These are phyloP conservation scores for Cyclotella cryptica DNA, from an alignment of 108 stramenopile species.

Conservation along the genomic window DNA sequence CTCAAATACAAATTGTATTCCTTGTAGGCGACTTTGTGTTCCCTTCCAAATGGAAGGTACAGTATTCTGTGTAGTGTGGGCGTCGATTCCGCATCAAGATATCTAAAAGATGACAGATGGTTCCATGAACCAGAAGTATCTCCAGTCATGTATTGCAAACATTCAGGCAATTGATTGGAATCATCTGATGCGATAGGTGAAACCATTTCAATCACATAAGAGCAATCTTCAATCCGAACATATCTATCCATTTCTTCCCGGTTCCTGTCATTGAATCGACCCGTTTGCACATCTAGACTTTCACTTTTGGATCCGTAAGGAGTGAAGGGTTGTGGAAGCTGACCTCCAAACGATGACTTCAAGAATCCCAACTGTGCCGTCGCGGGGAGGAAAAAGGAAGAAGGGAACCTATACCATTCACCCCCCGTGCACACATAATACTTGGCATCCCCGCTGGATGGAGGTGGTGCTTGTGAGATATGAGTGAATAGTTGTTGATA, in stretches of 20 bases:
- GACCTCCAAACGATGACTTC: slow-evolving; percentile 87
- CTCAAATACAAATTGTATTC: slow-evolving; percentile 42
- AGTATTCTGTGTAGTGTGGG: slow-evolving; percentile 41
- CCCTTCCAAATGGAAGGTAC: slow-evolving; percentile 46
- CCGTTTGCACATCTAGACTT: slow-evolving; percentile 22
- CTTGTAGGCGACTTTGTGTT: slow-evolving; percentile 21
- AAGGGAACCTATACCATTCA: slow-evolving; percentile 98
- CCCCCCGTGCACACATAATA: slow-evolving; percentile 82
- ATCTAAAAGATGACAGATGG: slow-evolving; percentile 23
- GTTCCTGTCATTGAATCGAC: slow-evolving; percentile 85
- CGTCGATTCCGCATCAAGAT: slow-evolving; percentile 44
- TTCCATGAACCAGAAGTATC: slow-evolving; percentile 44
- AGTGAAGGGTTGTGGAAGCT: slow-evolving; percentile 91
- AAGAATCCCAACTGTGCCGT: slow-evolving; percentile 77
- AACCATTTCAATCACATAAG: slow-evolving; percentile 81
- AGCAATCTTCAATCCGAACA: slow-evolving; percentile 61
- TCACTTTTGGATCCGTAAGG: slow-evolving; percentile 56
- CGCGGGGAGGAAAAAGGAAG: slow-evolving; percentile 86
- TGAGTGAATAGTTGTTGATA: slow-evolving; percentile 59
- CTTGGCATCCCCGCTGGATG: slow-evolving; percentile 14
- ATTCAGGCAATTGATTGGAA: slow-evolving; percentile 28
- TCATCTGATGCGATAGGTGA: neutral
- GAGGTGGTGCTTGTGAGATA: neutral
- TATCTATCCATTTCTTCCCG: slow-evolving; percentile 74
- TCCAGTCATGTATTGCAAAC: slow-evolving; percentile 46